Percentiles rank a stretch among this genome's conserved stretches.
phyloP scores from a whole-genome alignment of 208 protist genomes.

The Trypanosomatidae sp. region DNA sequence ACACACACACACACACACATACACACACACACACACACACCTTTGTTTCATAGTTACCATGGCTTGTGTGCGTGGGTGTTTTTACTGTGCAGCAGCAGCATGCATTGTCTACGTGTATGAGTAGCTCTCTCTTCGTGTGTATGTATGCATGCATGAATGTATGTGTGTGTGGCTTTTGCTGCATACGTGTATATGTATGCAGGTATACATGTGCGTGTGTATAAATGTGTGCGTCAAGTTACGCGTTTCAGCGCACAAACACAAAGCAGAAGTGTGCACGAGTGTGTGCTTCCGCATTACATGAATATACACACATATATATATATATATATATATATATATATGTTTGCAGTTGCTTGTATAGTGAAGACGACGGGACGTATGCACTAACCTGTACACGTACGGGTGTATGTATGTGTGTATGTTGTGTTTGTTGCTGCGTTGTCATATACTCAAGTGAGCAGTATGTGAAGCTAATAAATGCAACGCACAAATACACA shows the following conservation, averaged over 20 bases:
- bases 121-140: too few species aligned
- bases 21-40: too few species aligned
- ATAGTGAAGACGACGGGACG: too few species aligned
- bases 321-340: conserved; percentile 3
- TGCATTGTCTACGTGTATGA: neutral
- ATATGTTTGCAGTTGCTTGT: neutral
- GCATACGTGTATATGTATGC: neutral
- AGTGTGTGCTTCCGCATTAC: neutral
- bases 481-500: too few species aligned
- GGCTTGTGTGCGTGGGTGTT: neutral
- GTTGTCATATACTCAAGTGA: too few species aligned
- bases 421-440: too few species aligned
- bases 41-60: conserved; percentile 1
- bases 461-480: too few species aligned
- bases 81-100: neutral
- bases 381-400: too few species aligned
- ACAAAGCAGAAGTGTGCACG: neutral
- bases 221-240: neutral
- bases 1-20: too few species aligned
- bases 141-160: neutral
- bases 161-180: neutral
- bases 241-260: neutral
- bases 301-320: neutral
- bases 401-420: too few species aligned
- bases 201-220: neutral